Base-by-base conservation (phyloP, 305 asterid species). In the Fraxinus xanthoxyloides region DNA sequence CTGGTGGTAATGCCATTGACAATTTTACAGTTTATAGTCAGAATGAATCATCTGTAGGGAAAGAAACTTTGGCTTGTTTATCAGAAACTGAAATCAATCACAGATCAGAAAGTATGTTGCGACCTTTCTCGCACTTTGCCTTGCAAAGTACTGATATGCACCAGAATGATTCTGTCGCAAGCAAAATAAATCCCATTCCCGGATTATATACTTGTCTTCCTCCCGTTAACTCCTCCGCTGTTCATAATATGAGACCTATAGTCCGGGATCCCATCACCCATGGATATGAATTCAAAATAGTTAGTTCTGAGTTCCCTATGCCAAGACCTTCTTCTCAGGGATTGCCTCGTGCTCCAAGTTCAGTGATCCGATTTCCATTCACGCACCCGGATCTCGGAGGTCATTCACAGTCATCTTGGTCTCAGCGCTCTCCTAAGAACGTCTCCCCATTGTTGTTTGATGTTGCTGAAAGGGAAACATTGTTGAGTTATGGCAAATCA, bases 281-380 rank as follows among this genome's bases (percentile, higher is more conserved):
- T 81, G 92, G 85, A 74, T 74, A 78, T 28, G 80, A 77, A 59
- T 82, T 85, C 79, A 80, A 43, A 8, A 5, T 78, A 56, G 74
- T 74, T 72, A 69, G 85, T 81, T 79, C 87, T 61, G 82, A 28
- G 59, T 40, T 70, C 0, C 85, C 86, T 75, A 38, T 81, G 32
- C 77, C 87, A 28, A 26, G 81, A 69, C 76, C 79, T 9, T 31
- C 80, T 82, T 79, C 75, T 84, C 82, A 84, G 81, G 87, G 79
- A 77, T 80, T 82, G 59, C 82, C 67, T 70, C 77, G 79, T 32
- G 77, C 84, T 78, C 77, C 86, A 32, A 65, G 76, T 43, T 82
- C 89, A 54, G 34, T 88, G 75, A 79, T 86, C 79, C 89, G 85
- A 85, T 87, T 88, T 70, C 97, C 97, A 76, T 86, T 88, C 82